Base-by-base conservation (phyloP, 2,329 filamentous ascomycete genomes). In the Trichoderma pleuroti region DNA sequence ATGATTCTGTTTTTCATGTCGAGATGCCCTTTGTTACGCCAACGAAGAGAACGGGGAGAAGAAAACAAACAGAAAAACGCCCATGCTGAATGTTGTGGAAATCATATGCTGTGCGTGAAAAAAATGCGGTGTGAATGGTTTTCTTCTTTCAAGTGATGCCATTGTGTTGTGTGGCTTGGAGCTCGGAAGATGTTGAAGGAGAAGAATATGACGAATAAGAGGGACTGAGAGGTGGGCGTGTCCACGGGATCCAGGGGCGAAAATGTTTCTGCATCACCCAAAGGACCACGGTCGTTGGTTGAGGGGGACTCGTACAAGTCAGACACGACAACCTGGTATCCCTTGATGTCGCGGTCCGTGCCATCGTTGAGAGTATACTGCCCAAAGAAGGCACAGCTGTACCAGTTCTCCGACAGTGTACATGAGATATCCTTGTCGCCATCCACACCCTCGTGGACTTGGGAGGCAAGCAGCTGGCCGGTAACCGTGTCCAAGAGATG, bases 401-500 rank as follows among this genome's bases (percentile, higher is more conserved):
- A 94, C 94, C 95, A 98, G 82, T 99, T 98, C 84, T 99, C 96
- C 0, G 94, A 92, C 66, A 98, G 85, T 30, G 90, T 88, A 54
- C 94, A 93, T 26, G 92, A 85, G 72, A 97, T 91, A 0, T 91
- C 87, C 77, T 94, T 91, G 61, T 82, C 84, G 1, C 88, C 85
- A 77, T 98, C 94, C 39, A 97, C 90, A 5, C 91, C 91, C 7
- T 86, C 81, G 77, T 97, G 91, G 0, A 85, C 88, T 59, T 88
- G 86, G 1, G 92, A 89, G 74, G 93, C 86, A 3, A 99, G 85
- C 24, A 97, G 81, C 72, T 92, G 87, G 30, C 96, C 96, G 12
- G 94, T 97, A 8, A 97, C 87, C 2, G 92, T 92, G 78, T 99
- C 94, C 16, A 99, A 80, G 12, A 98, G 85, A 76, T 95, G 94